Conservation (phyloP, 2,329 filamentous ascomycete species). For the Epichloe baconii region DNA sequence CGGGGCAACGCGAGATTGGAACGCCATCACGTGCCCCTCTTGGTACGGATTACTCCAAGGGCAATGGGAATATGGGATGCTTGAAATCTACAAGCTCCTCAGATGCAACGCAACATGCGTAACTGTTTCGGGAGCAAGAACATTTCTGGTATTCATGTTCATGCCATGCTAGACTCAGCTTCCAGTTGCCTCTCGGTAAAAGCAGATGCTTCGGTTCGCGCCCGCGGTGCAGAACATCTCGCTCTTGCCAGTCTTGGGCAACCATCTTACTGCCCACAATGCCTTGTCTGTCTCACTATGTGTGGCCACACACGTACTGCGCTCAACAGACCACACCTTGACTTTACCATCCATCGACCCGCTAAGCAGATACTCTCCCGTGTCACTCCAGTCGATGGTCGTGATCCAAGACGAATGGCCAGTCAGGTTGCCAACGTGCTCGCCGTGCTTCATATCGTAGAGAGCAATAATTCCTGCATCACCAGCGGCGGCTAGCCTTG, state of each 20-base stretch:
- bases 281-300: constrained; percentile 81
- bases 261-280: constrained; percentile 74
- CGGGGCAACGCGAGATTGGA: constrained; percentile 41
- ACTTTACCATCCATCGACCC: constrained; percentile 86
- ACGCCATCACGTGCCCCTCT: constrained; percentile 34
- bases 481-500: constrained; percentile 75
- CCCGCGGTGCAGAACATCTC: constrained; percentile 70
- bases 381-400: constrained; percentile 83
- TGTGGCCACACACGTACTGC: constrained; percentile 74
- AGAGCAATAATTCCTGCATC: constrained; percentile 81
- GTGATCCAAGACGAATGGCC: constrained; percentile 82
- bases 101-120: too few species aligned
- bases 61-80: background rate
- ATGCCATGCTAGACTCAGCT: constrained; percentile 21
- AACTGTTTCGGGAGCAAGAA: too few species aligned
- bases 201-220: constrained; percentile 60
- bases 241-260: constrained; percentile 56
- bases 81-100: background rate
- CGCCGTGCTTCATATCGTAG: constrained; percentile 84
- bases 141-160: constrained; percentile 5
- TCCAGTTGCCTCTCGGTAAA: constrained; percentile 76
- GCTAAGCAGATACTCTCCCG: constrained; percentile 80
- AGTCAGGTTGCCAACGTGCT: constrained; percentile 75
- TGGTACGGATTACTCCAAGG: background rate
- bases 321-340: constrained; percentile 90